Percentiles rank a stretch among this genome's conserved stretches.
Evolutionary conservation across 225 moss, liverwort and hornwort genomes (phyloP).

Genomic region (Bryum argenteum): DNA sequence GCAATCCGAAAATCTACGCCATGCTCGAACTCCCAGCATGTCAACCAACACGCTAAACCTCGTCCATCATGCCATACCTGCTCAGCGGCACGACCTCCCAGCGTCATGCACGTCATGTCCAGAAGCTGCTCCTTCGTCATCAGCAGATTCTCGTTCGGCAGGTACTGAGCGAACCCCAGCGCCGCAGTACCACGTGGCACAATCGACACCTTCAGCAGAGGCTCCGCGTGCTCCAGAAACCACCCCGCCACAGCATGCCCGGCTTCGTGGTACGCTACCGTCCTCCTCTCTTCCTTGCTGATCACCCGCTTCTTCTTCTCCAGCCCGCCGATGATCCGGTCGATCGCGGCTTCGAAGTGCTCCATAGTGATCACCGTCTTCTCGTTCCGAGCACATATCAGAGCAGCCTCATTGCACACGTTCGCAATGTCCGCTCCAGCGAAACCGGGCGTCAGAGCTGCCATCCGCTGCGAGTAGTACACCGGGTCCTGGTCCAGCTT

Average conservation of each 20-base stretch:
- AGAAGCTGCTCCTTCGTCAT: slow-evolving; percentile 99
- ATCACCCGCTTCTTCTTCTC: slow-evolving; percentile 98
- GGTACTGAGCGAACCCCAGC: slow-evolving; percentile 96
- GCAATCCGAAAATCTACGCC: too few relatives aligned
- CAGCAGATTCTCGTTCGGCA: slow-evolving; percentile 94
- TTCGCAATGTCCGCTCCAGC: slow-evolving; percentile 99
- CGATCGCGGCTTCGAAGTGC: slow-evolving; percentile 97
- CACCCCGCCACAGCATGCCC: slow-evolving; percentile 97
- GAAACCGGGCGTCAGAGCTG: slow-evolving; percentile 96
- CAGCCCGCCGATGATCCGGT: slow-evolving; percentile 94
- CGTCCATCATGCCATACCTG: slow-evolving; percentile 56
- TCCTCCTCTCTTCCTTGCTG: slow-evolving; percentile 96
- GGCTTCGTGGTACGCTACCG: slow-evolving; percentile 96
- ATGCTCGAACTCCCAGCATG: neutral
- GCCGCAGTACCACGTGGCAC: slow-evolving; percentile 97
- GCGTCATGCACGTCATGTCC: slow-evolving; percentile 99
- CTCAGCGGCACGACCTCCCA: slow-evolving; percentile 96
- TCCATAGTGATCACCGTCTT: slow-evolving; percentile 86
- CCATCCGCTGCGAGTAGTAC: slow-evolving; percentile 94
- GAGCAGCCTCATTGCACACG: slow-evolving; percentile 96
- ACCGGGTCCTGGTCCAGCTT: slow-evolving; percentile 88
- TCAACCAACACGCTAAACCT: neutral
- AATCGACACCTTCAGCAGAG: slow-evolving; percentile 94
- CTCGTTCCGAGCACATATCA: slow-evolving; percentile 90
- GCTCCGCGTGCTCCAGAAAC: slow-evolving; percentile 94